Evolutionary conservation across 306 rosid genomes (phyloP).

Genomic region (Vicia sativa): DNA sequence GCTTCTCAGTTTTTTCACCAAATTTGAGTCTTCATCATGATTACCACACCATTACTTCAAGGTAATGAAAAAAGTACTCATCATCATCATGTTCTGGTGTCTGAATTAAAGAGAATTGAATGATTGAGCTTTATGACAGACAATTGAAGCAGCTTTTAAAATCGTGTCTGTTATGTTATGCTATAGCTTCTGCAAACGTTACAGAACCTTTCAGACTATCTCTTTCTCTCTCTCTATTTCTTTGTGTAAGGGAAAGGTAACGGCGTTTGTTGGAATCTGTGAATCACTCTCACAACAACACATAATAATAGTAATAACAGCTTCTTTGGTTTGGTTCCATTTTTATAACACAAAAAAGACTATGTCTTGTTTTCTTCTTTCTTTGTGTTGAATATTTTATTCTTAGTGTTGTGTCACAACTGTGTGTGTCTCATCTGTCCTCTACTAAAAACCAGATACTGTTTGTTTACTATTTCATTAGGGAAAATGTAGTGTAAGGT

Average conservation of each 20-base stretch:
- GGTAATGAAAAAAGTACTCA: background rate
- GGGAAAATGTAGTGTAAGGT: background rate
- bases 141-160: conserved; percentile 14
- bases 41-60: background rate
- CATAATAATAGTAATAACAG: background rate
- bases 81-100: background rate
- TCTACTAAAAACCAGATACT: background rate
- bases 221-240: background rate
- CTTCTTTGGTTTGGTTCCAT: conserved; percentile 20
- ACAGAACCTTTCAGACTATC: background rate
- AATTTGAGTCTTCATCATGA: background rate
- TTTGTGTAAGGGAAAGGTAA: background rate
- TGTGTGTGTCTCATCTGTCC: conserved; percentile 23
- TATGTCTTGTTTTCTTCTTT: background rate
- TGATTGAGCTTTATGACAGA: conserved; percentile 27
- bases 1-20: background rate
- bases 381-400: conserved; percentile 11
- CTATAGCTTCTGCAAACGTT: conserved; percentile 15
- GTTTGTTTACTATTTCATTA: background rate
- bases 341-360: conserved; percentile 26
- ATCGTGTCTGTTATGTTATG: conserved; percentile 31
- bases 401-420: conserved; percentile 25
- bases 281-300: background rate
- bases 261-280: conserved; percentile 36
- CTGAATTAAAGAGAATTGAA: conserved; percentile 5